Conservation (phyloP, 2,329 filamentous ascomycete species). For the Verticillium tricorpus region DNA sequence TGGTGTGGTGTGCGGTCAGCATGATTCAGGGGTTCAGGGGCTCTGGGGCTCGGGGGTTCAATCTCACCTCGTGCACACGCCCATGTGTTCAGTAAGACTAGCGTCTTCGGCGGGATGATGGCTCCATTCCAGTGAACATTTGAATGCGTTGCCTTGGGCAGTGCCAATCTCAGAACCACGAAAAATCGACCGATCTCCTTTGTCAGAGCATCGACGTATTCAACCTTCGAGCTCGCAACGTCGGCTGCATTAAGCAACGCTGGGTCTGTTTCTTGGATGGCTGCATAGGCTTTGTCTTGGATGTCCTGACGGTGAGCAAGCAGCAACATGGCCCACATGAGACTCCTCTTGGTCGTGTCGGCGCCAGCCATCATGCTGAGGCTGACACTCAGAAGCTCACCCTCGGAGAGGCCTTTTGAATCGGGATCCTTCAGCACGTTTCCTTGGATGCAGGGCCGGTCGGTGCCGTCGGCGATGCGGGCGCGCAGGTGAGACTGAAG, state of each 20-base stretch:
- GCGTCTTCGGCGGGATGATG: constrained; percentile 50
- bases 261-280: constrained; percentile 26
- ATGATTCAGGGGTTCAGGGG: background rate
- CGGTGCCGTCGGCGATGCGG: constrained; percentile 43
- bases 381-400: constrained; percentile 62
- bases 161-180: constrained; percentile 60
- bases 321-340: constrained; percentile 21
- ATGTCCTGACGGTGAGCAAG: constrained; percentile 21
- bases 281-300: constrained; percentile 19
- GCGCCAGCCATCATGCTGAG: constrained; percentile 50
- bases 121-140: constrained; percentile 18
- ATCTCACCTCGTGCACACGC: constrained; percentile 20
- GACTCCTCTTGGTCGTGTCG: constrained; percentile 21
- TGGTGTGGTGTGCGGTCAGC: constrained; percentile 1
- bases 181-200: constrained; percentile 63
- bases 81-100: constrained; percentile 24
- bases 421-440: constrained; percentile 63
- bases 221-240: constrained; percentile 46
- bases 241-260: constrained; percentile 10
- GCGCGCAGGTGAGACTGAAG: constrained; percentile 15
- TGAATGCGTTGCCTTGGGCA: constrained; percentile 45
- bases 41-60: background rate
- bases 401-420: constrained; percentile 56
- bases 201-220: constrained; percentile 59
- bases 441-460: constrained; percentile 61